phyloP scores from a whole-genome alignment of 345 rosid species.

The Eucalyptus curtisii region DNA sequence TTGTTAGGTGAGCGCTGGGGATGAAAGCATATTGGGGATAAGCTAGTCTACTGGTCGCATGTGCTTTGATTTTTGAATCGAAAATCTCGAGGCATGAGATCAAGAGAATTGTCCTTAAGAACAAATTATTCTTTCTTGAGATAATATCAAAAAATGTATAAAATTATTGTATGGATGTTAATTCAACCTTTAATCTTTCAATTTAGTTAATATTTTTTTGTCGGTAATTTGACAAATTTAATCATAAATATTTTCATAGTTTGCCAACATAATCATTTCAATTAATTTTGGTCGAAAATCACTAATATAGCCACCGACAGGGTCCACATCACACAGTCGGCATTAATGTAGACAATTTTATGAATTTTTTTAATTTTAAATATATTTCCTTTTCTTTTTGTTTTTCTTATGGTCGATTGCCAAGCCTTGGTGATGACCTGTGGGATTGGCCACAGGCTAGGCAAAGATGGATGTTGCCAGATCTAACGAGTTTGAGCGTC shows the following conservation, averaged over 20 bases:
- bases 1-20: neutral
- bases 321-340: rapidly evolving
- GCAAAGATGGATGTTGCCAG: too few species aligned
- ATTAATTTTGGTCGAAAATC: neutral
- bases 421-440: neutral
- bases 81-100: neutral
- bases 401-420: neutral
- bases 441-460: rapidly evolving
- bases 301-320: rapidly evolving
- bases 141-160: neutral
- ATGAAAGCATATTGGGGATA: neutral
- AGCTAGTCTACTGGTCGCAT: neutral
- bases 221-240: rapidly evolving
- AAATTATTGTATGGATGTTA: neutral
- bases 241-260: rapidly evolving
- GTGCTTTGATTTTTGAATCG: neutral
- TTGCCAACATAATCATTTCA: neutral
- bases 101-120: neutral
- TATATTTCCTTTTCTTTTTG: neutral
- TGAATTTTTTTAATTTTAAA: neutral
- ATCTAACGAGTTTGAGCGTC: too few species aligned
- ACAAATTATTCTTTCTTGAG: neutral
- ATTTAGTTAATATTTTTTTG: too few species aligned
- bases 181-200: neutral
- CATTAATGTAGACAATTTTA: neutral